Evolutionary conservation across 2,329 filamentous ascomycete genomes (phyloP).

Genomic region (Ramularia collo-cygni): DNA sequence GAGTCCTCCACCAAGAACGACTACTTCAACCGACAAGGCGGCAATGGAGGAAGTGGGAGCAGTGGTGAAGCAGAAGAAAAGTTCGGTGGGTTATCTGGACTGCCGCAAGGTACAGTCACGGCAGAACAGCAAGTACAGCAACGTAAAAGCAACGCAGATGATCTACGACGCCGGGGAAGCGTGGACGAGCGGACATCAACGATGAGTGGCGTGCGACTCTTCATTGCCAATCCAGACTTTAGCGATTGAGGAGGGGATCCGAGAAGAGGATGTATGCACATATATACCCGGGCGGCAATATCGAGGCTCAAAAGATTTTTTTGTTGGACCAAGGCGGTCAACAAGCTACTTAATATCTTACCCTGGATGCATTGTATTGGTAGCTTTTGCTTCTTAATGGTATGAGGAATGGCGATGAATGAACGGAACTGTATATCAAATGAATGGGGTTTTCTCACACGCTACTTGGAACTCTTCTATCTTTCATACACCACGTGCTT

Average conservation of each 20-base stretch:
- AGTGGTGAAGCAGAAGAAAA: constrained; percentile 42
- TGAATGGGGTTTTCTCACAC: too few relatives aligned
- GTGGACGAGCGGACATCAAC: constrained; percentile 78
- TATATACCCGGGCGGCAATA: too few relatives aligned
- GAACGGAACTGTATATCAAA: too few relatives aligned
- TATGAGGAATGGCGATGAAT: too few relatives aligned
- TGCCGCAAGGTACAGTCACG: constrained; percentile 36
- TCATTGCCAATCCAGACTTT: constrained; percentile 78
- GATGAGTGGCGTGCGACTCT: constrained; percentile 62
- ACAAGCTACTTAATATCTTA: too few relatives aligned
- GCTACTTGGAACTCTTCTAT: too few relatives aligned
- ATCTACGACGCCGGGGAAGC: constrained; percentile 68
- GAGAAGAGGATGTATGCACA: not conserved
- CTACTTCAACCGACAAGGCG: constrained; percentile 36
- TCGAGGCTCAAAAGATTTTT: too few relatives aligned
- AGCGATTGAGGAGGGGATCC: constrained; percentile 41
- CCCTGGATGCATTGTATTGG: too few relatives aligned
- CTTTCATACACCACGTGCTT: too few relatives aligned
- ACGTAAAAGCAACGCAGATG: constrained; percentile 61
- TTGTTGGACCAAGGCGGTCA: too few relatives aligned
- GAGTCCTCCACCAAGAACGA: constrained; percentile 23
- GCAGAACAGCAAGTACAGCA: constrained; percentile 41
- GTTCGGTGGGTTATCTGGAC: constrained; percentile 49
- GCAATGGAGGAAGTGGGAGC: constrained; percentile 27
- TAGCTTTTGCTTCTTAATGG: too few relatives aligned